Evolutionary conservation across 129 eudicot genomes (phyloP).

Genomic region (Saposhnikovia divaricata): DNA sequence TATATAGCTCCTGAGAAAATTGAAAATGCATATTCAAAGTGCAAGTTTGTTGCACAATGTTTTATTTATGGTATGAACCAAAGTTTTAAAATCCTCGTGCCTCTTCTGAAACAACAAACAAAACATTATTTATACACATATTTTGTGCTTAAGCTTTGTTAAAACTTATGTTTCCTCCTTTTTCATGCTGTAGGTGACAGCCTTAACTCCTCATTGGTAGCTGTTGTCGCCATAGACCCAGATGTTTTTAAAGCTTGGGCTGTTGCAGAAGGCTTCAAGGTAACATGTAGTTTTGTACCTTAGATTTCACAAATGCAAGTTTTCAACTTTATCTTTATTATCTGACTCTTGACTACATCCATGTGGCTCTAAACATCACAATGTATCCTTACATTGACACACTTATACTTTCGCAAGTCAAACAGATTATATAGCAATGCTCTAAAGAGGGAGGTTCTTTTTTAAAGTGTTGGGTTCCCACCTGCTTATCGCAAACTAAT

Average conservation of each 20-base stretch:
- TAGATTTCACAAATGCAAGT: not conserved
- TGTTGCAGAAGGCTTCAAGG: constrained; percentile 67
- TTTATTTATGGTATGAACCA: constrained; percentile 63
- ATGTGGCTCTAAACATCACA: not conserved
- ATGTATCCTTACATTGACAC: not conserved
- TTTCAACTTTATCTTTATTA: not conserved
- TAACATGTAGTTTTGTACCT: not conserved
- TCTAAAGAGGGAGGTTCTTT: not conserved
- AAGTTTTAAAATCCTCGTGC: not conserved
- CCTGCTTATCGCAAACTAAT: not conserved
- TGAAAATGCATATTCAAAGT: constrained; percentile 73
- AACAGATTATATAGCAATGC: not conserved
- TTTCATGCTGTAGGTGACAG: constrained; percentile 60
- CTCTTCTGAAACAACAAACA: not conserved
- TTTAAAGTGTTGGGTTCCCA: not conserved
- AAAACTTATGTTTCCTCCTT: not conserved
- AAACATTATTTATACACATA: not conserved
- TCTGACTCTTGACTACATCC: not conserved
- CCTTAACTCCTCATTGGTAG: constrained; percentile 69
- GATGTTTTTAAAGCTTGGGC: constrained; percentile 70
- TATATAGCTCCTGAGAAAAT: constrained; percentile 94
- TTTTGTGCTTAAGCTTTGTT: not conserved
- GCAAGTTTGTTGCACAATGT: constrained; percentile 87
- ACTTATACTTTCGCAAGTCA: too few relatives aligned
- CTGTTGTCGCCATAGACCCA: constrained; percentile 61